Evolutionary conservation across 148 eudicot genomes (phyloP), one percentile per base, ranked within the genome.

Genomic region (Hydrangea macrophylla): DNA sequence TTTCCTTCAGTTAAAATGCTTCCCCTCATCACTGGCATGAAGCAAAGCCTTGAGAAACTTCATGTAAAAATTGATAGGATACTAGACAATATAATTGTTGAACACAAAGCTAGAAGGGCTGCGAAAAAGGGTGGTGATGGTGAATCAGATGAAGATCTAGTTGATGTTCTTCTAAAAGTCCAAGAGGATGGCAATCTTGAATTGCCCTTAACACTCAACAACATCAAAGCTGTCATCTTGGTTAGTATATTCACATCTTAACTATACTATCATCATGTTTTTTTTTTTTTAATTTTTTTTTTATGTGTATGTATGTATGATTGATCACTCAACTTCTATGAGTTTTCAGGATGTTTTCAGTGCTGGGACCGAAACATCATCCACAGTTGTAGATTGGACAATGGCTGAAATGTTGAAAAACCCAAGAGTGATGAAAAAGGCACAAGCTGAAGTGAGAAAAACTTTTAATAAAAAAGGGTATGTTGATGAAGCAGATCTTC

Each of bases 371-470:
- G 81, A 77, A 3, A 76, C 78, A 60, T 70, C 78, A 35, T 42
- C 78, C 5, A 31, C 67, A n/a, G 56, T 71, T 0, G 17, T 77
- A 13, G 78, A 73, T 26, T 77, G 78, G 84, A 70, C 81, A 28
- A 77, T 81, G 81, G 8, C 75, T 2, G 84, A 81, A 30, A 58
- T 81, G 76, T 12, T 81, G 17, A 81, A 55, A 53, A 73, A 77
- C 51, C 84, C 78, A 37, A 61, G 28, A 7, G 67, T 81, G 37
- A 32, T 77, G 56, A 26, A 73, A 20, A 70, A 66, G 60, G 78
- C 81, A 30, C 78, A 80, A 57, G 65, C 65, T 17, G 83, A 80
- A 36, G 68, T 80, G 37, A 59, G 81, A 22, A n/a, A 54, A 7
- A 63, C 70, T 32, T 70, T 73, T 10, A 15, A 51, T 15, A 32